phyloP scores from a whole-genome alignment of 805 yeast species.

The Metschnikowia orientalis region DNA sequence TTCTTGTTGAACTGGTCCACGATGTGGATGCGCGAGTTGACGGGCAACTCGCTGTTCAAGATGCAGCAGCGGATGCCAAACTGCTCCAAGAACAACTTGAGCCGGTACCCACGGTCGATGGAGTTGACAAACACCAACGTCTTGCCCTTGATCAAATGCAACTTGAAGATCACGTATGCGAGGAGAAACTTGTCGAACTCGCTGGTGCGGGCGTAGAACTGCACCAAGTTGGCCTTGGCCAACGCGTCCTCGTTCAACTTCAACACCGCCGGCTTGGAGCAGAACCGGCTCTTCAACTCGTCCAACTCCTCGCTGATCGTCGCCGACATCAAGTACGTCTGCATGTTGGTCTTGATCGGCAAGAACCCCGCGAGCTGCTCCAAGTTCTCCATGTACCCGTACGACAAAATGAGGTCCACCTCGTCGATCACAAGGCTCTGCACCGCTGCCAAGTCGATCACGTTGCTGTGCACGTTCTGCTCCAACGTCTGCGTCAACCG shows the following conservation, averaged over 20 bases:
- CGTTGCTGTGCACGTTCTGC: constrained; percentile 31
- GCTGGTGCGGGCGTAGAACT: constrained; percentile 78
- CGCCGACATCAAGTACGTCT: constrained; percentile 94
- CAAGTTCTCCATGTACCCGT: constrained; percentile 87
- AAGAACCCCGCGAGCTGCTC: constrained; percentile 56
- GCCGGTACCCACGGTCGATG: constrained; percentile 91
- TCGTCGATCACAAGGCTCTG: constrained; percentile 85
- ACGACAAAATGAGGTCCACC: constrained; percentile 84
- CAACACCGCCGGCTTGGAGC: constrained; percentile 78
- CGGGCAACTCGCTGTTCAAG: constrained; percentile 86
- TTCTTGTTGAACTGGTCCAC: constrained; percentile 93
- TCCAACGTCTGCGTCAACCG: constrained; percentile 57
- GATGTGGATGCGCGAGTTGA: constrained; percentile 88
- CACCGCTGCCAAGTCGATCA: constrained; percentile 52
- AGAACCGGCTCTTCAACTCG: constrained; percentile 68
- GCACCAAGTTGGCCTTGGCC: constrained; percentile 60
- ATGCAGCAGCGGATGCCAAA: constrained; percentile 89
- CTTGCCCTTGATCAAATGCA: constrained; percentile 85
- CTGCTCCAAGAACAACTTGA: constrained; percentile 87
- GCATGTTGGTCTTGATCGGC: constrained; percentile 72
- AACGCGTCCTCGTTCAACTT: constrained; percentile 61
- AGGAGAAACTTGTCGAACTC: constrained; percentile 91
- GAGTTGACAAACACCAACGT: constrained; percentile 87
- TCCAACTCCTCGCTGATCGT: constrained; percentile 85
- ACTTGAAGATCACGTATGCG: constrained; percentile 87